Percentiles rank a stretch among this genome's conserved stretches.
phyloP scores from a whole-genome alignment of 495 filamentous ascomycete genomes.

The Penicillium malachiteum region DNA sequence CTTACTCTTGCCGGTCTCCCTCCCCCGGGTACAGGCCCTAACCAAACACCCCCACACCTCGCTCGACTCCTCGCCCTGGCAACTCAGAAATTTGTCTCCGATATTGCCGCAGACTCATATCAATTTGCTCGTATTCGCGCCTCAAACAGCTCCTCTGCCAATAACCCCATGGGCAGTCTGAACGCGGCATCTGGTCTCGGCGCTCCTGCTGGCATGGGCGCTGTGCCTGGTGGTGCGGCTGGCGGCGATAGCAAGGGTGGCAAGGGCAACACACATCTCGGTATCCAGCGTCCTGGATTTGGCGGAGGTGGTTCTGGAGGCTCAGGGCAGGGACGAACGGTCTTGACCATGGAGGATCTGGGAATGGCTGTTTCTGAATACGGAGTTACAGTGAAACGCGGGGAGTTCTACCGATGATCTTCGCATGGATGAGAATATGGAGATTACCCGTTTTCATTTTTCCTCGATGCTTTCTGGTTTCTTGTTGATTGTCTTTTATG shows the following conservation, averaged over 20 bases:
- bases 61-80: conserved; percentile 92
- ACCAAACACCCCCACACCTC: conserved; percentile 80
- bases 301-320: conserved; percentile 91
- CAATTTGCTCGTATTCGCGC: conserved; percentile 94
- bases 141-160: conserved; percentile 77
- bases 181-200: conserved; percentile 74
- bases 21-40: conserved; percentile 75
- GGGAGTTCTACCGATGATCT: conserved; percentile 89
- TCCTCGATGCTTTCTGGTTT: neutral
- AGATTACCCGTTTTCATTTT: neutral
- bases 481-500: conserved; percentile 6
- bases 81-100: conserved; percentile 96
- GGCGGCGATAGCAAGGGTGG: conserved; percentile 59
- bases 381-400: conserved; percentile 93
- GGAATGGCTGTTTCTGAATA: conserved; percentile 97
- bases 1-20: conserved; percentile 92
- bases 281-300: conserved; percentile 87
- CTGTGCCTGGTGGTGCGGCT: conserved; percentile 51
- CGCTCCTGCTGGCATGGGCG: conserved; percentile 57
- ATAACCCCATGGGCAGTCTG: conserved; percentile 84
- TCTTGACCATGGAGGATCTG: conserved; percentile 97
- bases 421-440: neutral
- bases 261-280: conserved; percentile 65
- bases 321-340: conserved; percentile 80
- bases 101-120: conserved; percentile 96